These are phyloP conservation scores for Calocera cornea DNA, from an alignment of 768 basidiomycete species.

Conservation along the genomic window DNA sequence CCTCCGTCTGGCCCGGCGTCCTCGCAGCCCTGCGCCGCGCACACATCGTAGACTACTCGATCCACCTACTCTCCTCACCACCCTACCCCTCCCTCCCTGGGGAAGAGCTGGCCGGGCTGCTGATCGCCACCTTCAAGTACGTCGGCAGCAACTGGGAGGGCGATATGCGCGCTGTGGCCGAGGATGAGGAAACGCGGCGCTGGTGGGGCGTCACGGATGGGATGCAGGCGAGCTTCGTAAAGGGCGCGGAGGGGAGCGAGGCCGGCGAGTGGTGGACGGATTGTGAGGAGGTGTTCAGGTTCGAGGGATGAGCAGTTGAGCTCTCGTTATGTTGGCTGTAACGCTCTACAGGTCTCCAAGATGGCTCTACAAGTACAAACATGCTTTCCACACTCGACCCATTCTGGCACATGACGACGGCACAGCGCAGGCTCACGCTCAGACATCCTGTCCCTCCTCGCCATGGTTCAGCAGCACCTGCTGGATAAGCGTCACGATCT, in stretches of 20 bases:
- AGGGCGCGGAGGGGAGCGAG: slow-evolving; percentile 55
- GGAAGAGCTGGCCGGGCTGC: slow-evolving; percentile 26
- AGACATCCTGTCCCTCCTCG: neutral
- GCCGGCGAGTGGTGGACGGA: slow-evolving; percentile 53
- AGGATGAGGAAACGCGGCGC: slow-evolving; percentile 52
- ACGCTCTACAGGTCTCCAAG: neutral
- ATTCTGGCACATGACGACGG: no score
- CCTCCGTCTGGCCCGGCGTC: slow-evolving; percentile 54
- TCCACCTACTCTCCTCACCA: slow-evolving; percentile 44
- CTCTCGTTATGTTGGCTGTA: neutral
- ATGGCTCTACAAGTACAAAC: neutral
- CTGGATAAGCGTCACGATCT: slow-evolving; percentile 32
- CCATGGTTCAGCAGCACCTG: neutral
- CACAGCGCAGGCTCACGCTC: neutral
- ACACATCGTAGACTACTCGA: slow-evolving; percentile 63
- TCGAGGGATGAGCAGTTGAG: slow-evolving; percentile 31
- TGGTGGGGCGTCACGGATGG: slow-evolving; percentile 69
- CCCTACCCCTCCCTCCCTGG: slow-evolving; percentile 9
- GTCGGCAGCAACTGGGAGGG: slow-evolving; percentile 46
- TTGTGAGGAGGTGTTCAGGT: slow-evolving; percentile 55
- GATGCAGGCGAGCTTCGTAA: slow-evolving; percentile 67
- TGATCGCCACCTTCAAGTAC: slow-evolving; percentile 74
- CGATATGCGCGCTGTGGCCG: slow-evolving; percentile 52
- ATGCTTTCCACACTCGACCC: neutral
- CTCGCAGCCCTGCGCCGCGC: slow-evolving; percentile 47